Evolutionary conservation across 805 yeast genomes (phyloP).

Genomic region (Candida cerambycidarum): DNA sequence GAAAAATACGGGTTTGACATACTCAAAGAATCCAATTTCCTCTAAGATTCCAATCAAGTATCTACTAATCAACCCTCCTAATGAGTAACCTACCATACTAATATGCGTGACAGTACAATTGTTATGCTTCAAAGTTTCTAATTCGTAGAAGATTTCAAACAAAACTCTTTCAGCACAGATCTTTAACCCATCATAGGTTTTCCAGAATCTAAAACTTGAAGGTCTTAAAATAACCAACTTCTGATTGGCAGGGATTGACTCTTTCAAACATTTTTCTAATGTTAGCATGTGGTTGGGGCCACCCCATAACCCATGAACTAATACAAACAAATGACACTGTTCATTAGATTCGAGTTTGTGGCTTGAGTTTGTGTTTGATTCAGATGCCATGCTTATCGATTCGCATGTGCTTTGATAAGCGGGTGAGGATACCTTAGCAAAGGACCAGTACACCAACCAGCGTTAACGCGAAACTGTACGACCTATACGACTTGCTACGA

Average conservation of each 20-base stretch:
- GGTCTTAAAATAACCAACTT: slow-evolving; percentile 37
- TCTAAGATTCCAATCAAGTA: slow-evolving; percentile 66
- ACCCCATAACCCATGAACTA: slow-evolving; percentile 47
- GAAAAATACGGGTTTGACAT: slow-evolving; percentile 37
- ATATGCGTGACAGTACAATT: slow-evolving; percentile 53
- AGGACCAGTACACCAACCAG: no score
- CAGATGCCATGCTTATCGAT: neutral
- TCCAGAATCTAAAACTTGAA: slow-evolving; percentile 43
- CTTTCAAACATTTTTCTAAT: slow-evolving; percentile 31
- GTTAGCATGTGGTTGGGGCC: slow-evolving; percentile 42
- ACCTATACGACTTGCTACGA: neutral
- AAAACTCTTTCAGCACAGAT: slow-evolving; percentile 35
- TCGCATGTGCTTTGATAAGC: neutral
- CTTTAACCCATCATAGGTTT: slow-evolving; percentile 43
- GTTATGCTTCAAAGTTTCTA: slow-evolving; percentile 35
- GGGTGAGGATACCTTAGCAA: no score
- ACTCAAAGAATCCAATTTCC: slow-evolving; percentile 34
- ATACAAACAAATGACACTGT: slow-evolving; percentile 36
- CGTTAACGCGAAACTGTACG: neutral
- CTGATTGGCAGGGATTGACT: slow-evolving; percentile 24
- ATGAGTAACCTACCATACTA: slow-evolving; percentile 81
- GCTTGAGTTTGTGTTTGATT: slow-evolving; percentile 2
- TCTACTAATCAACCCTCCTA: slow-evolving; percentile 84
- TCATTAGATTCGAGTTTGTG: no score
- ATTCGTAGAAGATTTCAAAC: slow-evolving; percentile 39